A percentile compares a stretch with the other conserved stretches of the same genome.
phyloP scores from a whole-genome alignment of 495 filamentous ascomycete species.

The Daldinia bambusicola region DNA sequence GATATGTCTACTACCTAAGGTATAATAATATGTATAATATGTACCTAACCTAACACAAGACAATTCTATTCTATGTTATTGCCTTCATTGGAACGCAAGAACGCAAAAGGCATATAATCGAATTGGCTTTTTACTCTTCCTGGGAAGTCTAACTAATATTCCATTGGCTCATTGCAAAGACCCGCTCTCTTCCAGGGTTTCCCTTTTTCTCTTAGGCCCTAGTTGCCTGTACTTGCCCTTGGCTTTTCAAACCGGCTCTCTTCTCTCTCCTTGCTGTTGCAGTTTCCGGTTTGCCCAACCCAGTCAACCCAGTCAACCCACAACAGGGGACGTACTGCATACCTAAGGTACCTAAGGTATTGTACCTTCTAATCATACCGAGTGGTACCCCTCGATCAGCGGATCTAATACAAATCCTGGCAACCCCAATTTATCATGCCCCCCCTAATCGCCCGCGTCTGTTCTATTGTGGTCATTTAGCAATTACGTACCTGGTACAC shows the following conservation, averaged over 20 bases:
- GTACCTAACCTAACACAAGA: not conserved
- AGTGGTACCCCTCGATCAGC: conserved; percentile 36
- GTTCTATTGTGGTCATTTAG: conserved; percentile 41
- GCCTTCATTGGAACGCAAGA: conserved; percentile 17
- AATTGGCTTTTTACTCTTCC: conserved; percentile 30
- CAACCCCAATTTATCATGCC: conserved; percentile 39
- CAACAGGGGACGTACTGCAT: conserved; percentile 22
- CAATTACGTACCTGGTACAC: conserved; percentile 29
- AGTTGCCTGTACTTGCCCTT: conserved; percentile 6
- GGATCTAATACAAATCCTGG: conserved; percentile 44
- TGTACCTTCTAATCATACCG: too few relatives aligned
- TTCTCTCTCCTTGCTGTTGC: conserved; percentile 23
- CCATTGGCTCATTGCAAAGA: conserved; percentile 26
- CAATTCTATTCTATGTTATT: conserved; percentile 3
- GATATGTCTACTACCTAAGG: not conserved
- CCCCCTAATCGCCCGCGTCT: conserved; percentile 28
- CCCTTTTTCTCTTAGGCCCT: conserved; percentile 25
- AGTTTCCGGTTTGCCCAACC: conserved; percentile 32
- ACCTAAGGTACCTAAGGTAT: conserved; percentile 22
- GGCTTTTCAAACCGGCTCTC: conserved; percentile 1
- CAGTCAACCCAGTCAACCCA: not conserved
- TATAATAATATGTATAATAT: not conserved
- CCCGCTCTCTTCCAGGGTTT: conserved; percentile 15
- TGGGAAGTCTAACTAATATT: conserved; percentile 13
- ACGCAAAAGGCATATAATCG: conserved; percentile 35